Percentiles rank a stretch among this genome's conserved stretches.
phyloP scores from a whole-genome alignment of 805 yeast species.

The Cyberlindnera nakhonratchasimensis region DNA sequence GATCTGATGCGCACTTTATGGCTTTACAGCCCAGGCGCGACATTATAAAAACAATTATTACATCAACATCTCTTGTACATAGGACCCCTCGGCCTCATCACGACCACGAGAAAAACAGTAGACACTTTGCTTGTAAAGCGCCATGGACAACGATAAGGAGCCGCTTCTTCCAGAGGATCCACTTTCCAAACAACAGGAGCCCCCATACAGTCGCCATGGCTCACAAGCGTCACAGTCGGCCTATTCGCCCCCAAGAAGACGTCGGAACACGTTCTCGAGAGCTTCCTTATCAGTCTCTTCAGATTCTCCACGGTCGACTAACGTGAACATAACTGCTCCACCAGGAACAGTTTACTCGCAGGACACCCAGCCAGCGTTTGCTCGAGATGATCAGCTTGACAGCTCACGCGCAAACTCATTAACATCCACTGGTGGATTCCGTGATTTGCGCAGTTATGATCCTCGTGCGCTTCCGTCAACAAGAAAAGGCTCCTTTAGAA shows the following conservation, averaged over 20 bases:
- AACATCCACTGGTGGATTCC: constrained; percentile 10
- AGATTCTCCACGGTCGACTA: background rate
- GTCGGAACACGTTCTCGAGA: constrained; percentile 6
- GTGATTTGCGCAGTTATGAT: constrained; percentile 19
- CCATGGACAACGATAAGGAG: constrained; percentile 15
- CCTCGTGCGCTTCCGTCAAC: constrained; percentile 10
- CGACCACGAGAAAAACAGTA: background rate
- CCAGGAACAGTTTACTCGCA: constrained; percentile 6
- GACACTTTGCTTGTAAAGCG: too few relatives aligned
- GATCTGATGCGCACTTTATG: too few relatives aligned
- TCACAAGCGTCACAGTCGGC: background rate
- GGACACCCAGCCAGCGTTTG: constrained; percentile 2
- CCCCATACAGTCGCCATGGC: background rate
- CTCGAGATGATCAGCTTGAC: constrained; percentile 5
- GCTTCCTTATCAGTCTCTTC: constrained; percentile 6
- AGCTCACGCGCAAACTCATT: constrained; percentile 12
- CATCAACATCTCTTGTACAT: background rate
- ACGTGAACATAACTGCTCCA: constrained; percentile 1
- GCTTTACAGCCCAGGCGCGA: too few relatives aligned
- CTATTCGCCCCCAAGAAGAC: background rate
- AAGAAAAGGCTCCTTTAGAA: constrained; percentile 7
- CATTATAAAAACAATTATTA: too few relatives aligned
- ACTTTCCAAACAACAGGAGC: background rate
- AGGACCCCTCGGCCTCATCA: background rate
- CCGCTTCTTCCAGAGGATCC: constrained; percentile 1